Base-by-base conservation (phyloP, 768 basidiomycete species). In the Kwoniella bestiolae region DNA sequence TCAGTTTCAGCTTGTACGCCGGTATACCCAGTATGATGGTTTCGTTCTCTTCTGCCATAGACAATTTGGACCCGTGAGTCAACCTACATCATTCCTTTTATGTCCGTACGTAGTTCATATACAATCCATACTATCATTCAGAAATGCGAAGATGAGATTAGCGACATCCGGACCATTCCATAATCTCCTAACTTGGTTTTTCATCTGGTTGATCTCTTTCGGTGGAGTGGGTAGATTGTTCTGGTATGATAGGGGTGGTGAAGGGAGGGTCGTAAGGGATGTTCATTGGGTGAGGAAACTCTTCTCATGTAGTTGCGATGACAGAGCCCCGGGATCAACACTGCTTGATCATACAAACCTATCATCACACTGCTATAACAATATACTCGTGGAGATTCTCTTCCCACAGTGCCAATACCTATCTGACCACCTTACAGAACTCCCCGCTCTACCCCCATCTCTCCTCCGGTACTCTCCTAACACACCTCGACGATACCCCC, bases 21-120 rank as follows among this genome's bases (percentile, higher is more conserved):
- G 70, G 88, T 47, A 74, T 94, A 11, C 92, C 92, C 0, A 86
- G 90, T 5, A 89, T 90, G 11, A 91, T 90, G 65, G 89, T 92
- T 16, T 82, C 86, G 0, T 86, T 92, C 56, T 83, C 90, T 3
- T 57, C 79, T 28, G 68, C 82, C 6, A 79, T 85, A 47, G 83
- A 83, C 8, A 81, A 64, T n/a, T 80, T 86, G 35, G 73, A 70
- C 32, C 82, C 79, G 44, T 83, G 71, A 28, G 83, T 84, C 4
- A 86, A 85, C 18, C n/a, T n/a, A n/a, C n/a, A n/a, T n/a, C 31
- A 23, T 32, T 25, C n/a, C 5, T 5, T 12, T 46, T 6, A 26
- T 23, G 5, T 46, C 25, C 41, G 14, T 56, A 26, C 26, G n/a
- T 28, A 35, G 3, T 23, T 6, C 21, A 35, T 58, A 28, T 16